Conservation (phyloP, 1,284 basidiomycete genomes). For the Tilletia walkeri region DNA sequence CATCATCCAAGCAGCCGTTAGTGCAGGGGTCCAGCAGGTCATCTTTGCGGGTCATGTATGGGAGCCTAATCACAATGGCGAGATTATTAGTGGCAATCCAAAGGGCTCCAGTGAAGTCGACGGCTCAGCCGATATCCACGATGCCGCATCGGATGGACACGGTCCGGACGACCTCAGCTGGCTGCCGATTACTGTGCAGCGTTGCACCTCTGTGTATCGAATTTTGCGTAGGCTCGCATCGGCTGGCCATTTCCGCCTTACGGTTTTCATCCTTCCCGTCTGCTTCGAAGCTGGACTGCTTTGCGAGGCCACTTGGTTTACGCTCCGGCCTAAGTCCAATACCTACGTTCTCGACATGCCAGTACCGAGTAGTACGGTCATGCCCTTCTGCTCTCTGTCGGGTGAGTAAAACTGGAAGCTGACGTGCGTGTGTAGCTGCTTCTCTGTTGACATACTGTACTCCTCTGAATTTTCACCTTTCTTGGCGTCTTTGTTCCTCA, state of each 20-base stretch:
- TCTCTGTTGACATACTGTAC: background rate
- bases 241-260: background rate
- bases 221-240: background rate
- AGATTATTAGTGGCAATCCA: background rate
- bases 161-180: background rate
- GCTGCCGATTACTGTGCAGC: background rate
- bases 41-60: constrained; percentile 11
- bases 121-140: background rate
- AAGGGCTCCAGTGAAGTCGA: background rate
- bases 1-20: background rate
- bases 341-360: constrained; percentile 3
- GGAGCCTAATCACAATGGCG: background rate
- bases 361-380: background rate
- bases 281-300: constrained; percentile 12
- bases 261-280: background rate
- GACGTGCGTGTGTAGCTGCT: background rate
- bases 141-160: background rate
- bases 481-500: background rate
- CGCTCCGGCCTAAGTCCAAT: background rate
- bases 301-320: background rate
- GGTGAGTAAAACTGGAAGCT: background rate
- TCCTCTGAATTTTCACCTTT: background rate
- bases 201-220: background rate
- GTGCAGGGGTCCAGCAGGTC: background rate
- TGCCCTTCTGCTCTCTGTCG: constrained; percentile 8